Evolutionary conservation across 768 basidiomycete species (phyloP).

Genomic region (Mycena filopes): DNA sequence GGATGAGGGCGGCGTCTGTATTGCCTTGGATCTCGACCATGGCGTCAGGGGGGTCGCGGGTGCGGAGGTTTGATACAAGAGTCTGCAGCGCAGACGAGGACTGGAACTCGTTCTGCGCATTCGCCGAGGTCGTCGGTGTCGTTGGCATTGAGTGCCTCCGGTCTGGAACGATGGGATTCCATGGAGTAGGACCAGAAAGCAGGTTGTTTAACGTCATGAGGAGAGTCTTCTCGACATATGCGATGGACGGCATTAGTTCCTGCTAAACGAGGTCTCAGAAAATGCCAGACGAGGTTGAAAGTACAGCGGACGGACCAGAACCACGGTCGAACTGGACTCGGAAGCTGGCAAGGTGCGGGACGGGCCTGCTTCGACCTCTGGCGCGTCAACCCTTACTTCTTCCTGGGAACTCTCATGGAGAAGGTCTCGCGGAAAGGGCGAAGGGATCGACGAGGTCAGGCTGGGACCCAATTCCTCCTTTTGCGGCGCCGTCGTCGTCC

Average conservation of each 20-base stretch:
- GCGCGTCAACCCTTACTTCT: background rate
- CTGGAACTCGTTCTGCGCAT: constrained; percentile 42
- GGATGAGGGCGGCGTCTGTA: constrained; percentile 63
- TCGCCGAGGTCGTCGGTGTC: constrained; percentile 45
- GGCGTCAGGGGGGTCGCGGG: constrained; percentile 51
- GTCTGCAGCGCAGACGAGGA: constrained; percentile 67
- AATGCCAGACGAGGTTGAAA: background rate
- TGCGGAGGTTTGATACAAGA: constrained; percentile 71
- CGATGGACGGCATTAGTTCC: constrained; percentile 78
- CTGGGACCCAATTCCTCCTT: constrained; percentile 18
- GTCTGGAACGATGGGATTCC: constrained; percentile 68
- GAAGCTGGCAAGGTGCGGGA: constrained; percentile 21
- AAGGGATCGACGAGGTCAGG: constrained; percentile 24
- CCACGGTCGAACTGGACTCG: constrained; percentile 22
- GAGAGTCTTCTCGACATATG: constrained; percentile 77
- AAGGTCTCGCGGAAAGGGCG: constrained; percentile 34
- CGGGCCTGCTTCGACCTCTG: constrained; percentile 21
- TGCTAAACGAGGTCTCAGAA: constrained; percentile 46
- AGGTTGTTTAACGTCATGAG: constrained; percentile 79
- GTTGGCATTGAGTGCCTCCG: constrained; percentile 71
- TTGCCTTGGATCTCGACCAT: constrained; percentile 58
- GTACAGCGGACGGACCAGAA: constrained; percentile 10
- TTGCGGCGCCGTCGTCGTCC: constrained; percentile 20
- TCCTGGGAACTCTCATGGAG: constrained; percentile 9
- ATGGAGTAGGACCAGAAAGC: constrained; percentile 61